Base-by-base conservation (phyloP, 495 filamentous ascomycete genomes). In the Aspergillus egyptiacus region DNA sequence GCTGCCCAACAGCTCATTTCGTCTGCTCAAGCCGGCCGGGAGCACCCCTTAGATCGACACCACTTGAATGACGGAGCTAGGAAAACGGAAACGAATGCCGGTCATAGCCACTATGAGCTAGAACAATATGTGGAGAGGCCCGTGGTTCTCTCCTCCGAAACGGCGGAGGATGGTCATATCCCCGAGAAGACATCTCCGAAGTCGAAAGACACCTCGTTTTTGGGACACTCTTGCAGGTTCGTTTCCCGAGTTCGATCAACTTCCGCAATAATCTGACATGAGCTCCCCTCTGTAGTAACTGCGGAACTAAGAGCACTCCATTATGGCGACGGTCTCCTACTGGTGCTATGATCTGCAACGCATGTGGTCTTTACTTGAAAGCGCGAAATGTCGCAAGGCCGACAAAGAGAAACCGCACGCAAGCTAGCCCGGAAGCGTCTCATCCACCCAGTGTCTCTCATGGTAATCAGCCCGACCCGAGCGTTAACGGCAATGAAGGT, bases 341-440 rank as follows among this genome's bases (percentile, higher is more conserved):
- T 42, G 93, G 93, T 32, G 84, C 87, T 35, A 95, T 88, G 40
- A 97, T 99, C 31, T 99, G 93, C 70, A 99, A 99, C 68, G 93
- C 93, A 10, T 99, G 93, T 60, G 93, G 93, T 18, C 77, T 99
- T 6, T 99, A 99, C 63, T 69, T 86, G 38, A 99, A 97, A 64
- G 89, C 90, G 17, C 80, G 93, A 34, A 97, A 99, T 61, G 83
- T 89, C 49, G 78, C 83, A 51, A 83, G 93, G 32, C 93, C 93
- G 2, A 90, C 85, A 2, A 95, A 89, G 63, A 73, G 95, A 43
- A 96, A 95, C 52, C 65, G 68, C n/a, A 54, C 52, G 11, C 69
- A 70, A 48, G 53, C 61, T 9, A 63, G 50, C 31, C 40, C 60
- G 0, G 77, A 68, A 45, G 44, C 15, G 10, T 27, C 23, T n/a